phyloP scores from a whole-genome alignment of 345 rosid genomes.

The Turnera subulata region DNA sequence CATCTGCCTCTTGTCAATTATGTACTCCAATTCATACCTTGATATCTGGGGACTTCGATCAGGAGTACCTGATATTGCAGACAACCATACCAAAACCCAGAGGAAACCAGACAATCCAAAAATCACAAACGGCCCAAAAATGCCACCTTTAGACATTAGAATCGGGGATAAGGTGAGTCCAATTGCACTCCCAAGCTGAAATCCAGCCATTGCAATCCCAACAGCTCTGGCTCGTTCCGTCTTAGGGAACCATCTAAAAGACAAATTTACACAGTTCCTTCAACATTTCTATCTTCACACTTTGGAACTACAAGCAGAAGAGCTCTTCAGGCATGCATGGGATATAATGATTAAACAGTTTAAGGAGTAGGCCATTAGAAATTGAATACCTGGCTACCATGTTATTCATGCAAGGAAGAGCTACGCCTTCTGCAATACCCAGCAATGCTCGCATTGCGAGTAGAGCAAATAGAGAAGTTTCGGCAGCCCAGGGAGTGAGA shows the following conservation, averaged over 20 bases:
- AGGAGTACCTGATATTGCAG: conserved; percentile 77
- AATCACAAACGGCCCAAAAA: conserved; percentile 90
- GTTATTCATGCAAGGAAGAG: conserved; percentile 98
- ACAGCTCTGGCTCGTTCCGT: conserved; percentile 94
- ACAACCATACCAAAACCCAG: conserved; percentile 89
- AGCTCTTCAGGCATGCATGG: too few relatives aligned
- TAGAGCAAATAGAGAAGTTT: conserved; percentile 62
- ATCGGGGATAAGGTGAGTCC: conserved; percentile 87
- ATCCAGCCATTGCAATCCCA: conserved; percentile 93
- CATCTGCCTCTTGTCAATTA: conserved; percentile 41
- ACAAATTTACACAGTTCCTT: conserved; percentile 28
- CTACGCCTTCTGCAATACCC: conserved; percentile 97
- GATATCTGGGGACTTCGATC: conserved; percentile 77
- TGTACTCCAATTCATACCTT: conserved; percentile 69
- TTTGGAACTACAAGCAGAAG: too few relatives aligned
- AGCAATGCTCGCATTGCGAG: conserved; percentile 71
- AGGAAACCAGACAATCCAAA: conserved; percentile 91
- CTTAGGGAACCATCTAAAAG: conserved; percentile 89
- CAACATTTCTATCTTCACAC: conserved; percentile 18
- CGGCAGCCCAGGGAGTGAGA: conserved; percentile 98
- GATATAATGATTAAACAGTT: too few relatives aligned
- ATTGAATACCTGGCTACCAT: conserved; percentile 81
- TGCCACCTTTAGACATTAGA: conserved; percentile 82
- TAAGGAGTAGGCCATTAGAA: too few relatives aligned
- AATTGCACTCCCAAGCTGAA: conserved; percentile 85